These are phyloP conservation scores for Hymenoscyphus fraxineus DNA, from an alignment of 2,329 filamentous ascomycete species.

Conservation along the genomic window DNA sequence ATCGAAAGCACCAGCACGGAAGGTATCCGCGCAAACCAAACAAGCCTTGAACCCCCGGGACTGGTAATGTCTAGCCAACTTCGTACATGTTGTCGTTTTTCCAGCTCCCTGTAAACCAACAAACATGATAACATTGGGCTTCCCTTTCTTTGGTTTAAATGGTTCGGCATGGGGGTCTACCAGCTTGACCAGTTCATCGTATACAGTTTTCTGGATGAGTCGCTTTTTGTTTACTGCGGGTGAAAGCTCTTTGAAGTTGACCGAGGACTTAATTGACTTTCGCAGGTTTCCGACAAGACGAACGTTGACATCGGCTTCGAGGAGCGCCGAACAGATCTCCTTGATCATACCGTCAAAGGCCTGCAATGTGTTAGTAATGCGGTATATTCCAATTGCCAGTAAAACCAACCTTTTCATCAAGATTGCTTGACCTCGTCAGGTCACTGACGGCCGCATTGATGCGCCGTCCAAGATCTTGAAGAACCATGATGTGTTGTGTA, in stretches of 20 bases:
- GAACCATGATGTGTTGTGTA: slow-evolving; percentile 66
- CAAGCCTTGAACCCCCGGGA: slow-evolving; percentile 89
- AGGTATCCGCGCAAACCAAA: slow-evolving; percentile 95
- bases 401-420: slow-evolving; percentile 81
- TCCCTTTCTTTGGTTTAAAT: slow-evolving; percentile 96
- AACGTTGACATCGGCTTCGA: slow-evolving; percentile 97
- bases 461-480: slow-evolving; percentile 96
- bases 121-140: slow-evolving; percentile 98
- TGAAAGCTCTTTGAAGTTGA: slow-evolving; percentile 93
- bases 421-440: slow-evolving; percentile 83
- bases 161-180: slow-evolving; percentile 94
- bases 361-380: slow-evolving; percentile 46
- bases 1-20: slow-evolving; percentile 96
- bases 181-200: slow-evolving; percentile 91
- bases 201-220: slow-evolving; percentile 95
- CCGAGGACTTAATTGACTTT: slow-evolving; percentile 83
- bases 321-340: slow-evolving; percentile 91
- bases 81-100: slow-evolving; percentile 98
- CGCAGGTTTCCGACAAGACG: slow-evolving; percentile 86
- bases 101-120: slow-evolving; percentile 96
- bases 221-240: slow-evolving; percentile 97
- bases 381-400: neutral
- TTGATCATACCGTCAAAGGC: slow-evolving; percentile 98
- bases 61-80: slow-evolving; percentile 91
- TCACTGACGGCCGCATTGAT: slow-evolving; percentile 96